Percentiles rank a stretch among this genome's conserved stretches.
Evolutionary conservation across 1,284 basidiomycete species (phyloP).

Genomic region (Ustilago loliicola): DNA sequence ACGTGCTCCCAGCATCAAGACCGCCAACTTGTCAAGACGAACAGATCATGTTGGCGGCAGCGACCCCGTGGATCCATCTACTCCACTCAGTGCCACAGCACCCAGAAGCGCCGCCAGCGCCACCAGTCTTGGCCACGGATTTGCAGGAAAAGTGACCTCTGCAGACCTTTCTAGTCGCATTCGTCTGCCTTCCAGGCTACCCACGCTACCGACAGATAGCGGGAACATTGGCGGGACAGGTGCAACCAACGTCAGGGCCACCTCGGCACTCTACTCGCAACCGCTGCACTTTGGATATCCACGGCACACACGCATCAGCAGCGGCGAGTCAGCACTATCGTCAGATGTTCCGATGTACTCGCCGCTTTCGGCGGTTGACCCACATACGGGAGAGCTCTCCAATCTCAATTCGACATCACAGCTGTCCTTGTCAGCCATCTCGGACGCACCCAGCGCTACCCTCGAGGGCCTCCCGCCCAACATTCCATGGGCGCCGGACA

Average conservation of each 20-base stretch:
- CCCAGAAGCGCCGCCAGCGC: slow-evolving; percentile 4
- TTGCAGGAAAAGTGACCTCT: slow-evolving; percentile 26
- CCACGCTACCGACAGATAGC: slow-evolving; percentile 31
- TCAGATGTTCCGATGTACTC: slow-evolving; percentile 32
- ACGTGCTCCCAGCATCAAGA: slow-evolving; percentile 46
- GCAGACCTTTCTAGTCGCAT: slow-evolving; percentile 26
- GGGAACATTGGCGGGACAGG: slow-evolving; percentile 9
- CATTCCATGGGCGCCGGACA: slow-evolving; percentile 36
- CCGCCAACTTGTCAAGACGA: slow-evolving; percentile 13
- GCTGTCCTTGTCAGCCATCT: slow-evolving; percentile 44
- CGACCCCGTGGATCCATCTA: slow-evolving; percentile 15
- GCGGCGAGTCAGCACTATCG: slow-evolving; percentile 35
- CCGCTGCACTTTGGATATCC: slow-evolving; percentile 23
- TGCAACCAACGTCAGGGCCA: slow-evolving; percentile 19
- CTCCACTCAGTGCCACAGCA: slow-evolving; percentile 17
- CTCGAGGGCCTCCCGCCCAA: slow-evolving; percentile 41
- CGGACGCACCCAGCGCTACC: slow-evolving; percentile 49
- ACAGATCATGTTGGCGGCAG: slow-evolving; percentile 9
- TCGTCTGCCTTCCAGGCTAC: slow-evolving; percentile 34
- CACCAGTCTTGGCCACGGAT: slow-evolving; percentile 15
- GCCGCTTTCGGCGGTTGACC: slow-evolving; percentile 33
- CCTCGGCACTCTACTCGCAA: slow-evolving; percentile 30
- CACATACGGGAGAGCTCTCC: slow-evolving; percentile 19
- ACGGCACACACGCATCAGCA: slow-evolving; percentile 42
- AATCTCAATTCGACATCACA: slow-evolving; percentile 47